A percentile compares a stretch with the other conserved stretches of the same genome.
These are phyloP conservation scores for Penicillium bovifimosum DNA, from an alignment of 495 filamentous ascomycete species.

Conservation along the genomic window DNA sequence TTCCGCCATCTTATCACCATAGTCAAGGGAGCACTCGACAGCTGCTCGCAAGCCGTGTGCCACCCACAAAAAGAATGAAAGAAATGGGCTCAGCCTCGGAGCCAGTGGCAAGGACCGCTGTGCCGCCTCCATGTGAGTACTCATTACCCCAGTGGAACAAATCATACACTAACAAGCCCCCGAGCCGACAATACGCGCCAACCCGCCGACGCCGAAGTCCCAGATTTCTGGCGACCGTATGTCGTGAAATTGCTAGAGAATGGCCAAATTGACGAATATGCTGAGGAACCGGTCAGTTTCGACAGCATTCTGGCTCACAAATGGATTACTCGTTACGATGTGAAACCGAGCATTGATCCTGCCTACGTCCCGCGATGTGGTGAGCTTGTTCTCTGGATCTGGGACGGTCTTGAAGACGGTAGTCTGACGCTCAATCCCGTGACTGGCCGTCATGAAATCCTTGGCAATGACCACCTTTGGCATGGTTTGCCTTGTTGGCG, in stretches of 20 bases:
- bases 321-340: conserved; percentile 29
- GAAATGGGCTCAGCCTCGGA: conserved; percentile 2
- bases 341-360: conserved; percentile 35
- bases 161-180: neutral
- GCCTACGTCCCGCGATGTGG: conserved; percentile 51
- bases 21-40: neutral
- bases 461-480: conserved; percentile 22
- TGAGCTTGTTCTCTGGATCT: conserved; percentile 54
- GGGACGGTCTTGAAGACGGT: conserved; percentile 24
- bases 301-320: conserved; percentile 49
- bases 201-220: conserved; percentile 38
- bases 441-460: conserved; percentile 28
- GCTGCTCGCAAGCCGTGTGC: conserved; percentile 34
- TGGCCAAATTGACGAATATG: conserved; percentile 34
- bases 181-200: neutral
- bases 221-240: conserved; percentile 47
- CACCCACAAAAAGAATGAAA: conserved; percentile 2
- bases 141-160: too few species aligned
- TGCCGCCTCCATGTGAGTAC: neutral
- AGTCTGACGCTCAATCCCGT: conserved; percentile 33
- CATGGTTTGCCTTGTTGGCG: conserved; percentile 46
- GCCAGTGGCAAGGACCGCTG: neutral
- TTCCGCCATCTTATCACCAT: conserved; percentile 46
- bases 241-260: conserved; percentile 43
- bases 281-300: conserved; percentile 44